Conservation (phyloP, 1,284 basidiomycete genomes). For the Leccinum griseonigrum region DNA sequence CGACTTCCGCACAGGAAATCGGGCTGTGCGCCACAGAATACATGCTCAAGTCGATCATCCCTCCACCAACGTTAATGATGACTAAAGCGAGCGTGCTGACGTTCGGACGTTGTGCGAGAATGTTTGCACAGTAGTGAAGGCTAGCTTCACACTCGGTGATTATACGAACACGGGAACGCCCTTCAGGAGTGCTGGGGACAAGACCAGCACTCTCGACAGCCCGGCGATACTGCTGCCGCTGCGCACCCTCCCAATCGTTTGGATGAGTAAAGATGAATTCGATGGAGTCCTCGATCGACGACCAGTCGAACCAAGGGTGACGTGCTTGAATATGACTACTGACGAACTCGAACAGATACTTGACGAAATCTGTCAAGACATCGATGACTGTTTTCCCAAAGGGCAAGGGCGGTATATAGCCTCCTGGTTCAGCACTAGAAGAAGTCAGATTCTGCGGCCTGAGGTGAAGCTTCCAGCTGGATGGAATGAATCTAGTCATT, state of each 20-base stretch:
- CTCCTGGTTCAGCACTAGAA: not conserved
- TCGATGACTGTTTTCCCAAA: constrained; percentile 29
- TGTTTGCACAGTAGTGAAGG: constrained; percentile 42
- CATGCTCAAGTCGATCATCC: not conserved
- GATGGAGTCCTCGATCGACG: constrained; percentile 28
- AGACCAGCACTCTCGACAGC: constrained; percentile 34
- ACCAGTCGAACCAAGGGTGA: constrained; percentile 42
- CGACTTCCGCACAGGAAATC: not conserved
- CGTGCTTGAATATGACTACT: constrained; percentile 45
- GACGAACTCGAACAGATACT: constrained; percentile 33
- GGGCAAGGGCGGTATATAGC: not conserved
- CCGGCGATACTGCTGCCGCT: constrained; percentile 35
- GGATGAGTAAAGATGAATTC: constrained; percentile 32
- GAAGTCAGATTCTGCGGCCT: not conserved
- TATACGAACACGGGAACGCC: constrained; percentile 35
- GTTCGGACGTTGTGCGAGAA: constrained; percentile 17
- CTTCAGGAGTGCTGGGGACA: constrained; percentile 16
- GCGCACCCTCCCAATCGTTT: constrained; percentile 25
- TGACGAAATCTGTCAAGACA: constrained; percentile 46
- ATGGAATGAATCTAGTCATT: not conserved
- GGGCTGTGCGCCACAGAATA: not conserved
- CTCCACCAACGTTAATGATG: not conserved
- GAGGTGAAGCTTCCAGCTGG: not conserved
- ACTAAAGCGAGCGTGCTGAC: not conserved
- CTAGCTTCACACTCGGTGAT: constrained; percentile 50